Percentiles rank a stretch among this genome's conserved stretches.
Conservation (phyloP, 2,329 filamentous ascomycete genomes). For the Penicillium sp. region DNA sequence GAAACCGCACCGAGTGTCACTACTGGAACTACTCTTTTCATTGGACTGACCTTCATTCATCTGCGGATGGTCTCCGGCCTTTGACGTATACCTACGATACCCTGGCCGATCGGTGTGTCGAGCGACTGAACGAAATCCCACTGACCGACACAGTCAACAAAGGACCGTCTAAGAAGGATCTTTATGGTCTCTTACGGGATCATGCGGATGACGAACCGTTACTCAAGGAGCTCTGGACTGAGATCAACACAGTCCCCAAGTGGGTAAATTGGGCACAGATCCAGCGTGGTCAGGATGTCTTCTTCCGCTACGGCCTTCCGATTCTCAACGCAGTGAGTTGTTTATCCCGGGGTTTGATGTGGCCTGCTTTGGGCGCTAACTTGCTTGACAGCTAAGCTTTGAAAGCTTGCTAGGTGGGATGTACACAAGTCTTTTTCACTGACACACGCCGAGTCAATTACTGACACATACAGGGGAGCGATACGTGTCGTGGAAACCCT, state of each 20-base stretch:
- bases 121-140: conserved; percentile 63
- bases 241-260: conserved; percentile 66
- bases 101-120: conserved; percentile 66
- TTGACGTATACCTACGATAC: conserved; percentile 69
- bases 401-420: conserved; percentile 33
- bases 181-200: conserved; percentile 64
- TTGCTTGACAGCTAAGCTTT: conserved; percentile 27
- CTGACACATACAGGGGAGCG: conserved; percentile 54
- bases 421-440: conserved; percentile 15
- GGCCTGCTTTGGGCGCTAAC: conserved; percentile 16
- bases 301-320: conserved; percentile 73
- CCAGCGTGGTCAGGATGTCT: conserved; percentile 71
- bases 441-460: not conserved
- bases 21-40: conserved; percentile 69
- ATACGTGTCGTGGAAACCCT: conserved; percentile 73
- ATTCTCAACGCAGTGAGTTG: conserved; percentile 56
- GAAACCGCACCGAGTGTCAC: conserved; percentile 23
- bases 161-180: conserved; percentile 52
- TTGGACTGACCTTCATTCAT: conserved; percentile 66
- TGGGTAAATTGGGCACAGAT: conserved; percentile 83
- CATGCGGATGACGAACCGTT: conserved; percentile 60
- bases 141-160: conserved; percentile 7
- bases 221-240: conserved; percentile 61
- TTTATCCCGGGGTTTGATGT: not conserved
- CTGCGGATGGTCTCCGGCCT: conserved; percentile 59